These are phyloP conservation scores for Amanita rimosa DNA, from an alignment of 768 basidiomycete species.

Conservation along the genomic window DNA sequence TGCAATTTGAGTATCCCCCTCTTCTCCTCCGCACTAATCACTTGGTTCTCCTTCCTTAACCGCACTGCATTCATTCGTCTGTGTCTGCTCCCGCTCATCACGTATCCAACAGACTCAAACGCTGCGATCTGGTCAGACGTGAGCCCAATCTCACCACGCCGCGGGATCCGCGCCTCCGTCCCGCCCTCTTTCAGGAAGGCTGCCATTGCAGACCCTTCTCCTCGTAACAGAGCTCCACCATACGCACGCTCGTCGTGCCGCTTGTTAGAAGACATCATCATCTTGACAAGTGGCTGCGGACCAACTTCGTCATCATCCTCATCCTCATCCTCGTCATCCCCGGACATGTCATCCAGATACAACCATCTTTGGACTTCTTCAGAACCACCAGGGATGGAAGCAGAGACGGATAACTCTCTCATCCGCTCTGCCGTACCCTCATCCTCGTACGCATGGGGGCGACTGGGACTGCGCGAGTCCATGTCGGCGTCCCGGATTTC, in stretches of 20 bases:
- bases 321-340: conserved; percentile 34
- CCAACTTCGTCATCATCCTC: conserved; percentile 62
- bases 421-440: not conserved
- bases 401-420: conserved; percentile 6
- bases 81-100: conserved; percentile 95
- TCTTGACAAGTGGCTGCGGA: conserved; percentile 52
- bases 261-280: conserved; percentile 23
- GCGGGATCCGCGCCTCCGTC: conserved; percentile 80
- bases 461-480: conserved; percentile 16
- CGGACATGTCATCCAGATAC: conserved; percentile 10
- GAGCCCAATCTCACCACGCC: conserved; percentile 97
- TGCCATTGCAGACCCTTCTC: conserved; percentile 98
- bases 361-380: not conserved
- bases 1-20: conserved; percentile 90
- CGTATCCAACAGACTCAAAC: conserved; percentile 88
- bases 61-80: conserved; percentile 98
- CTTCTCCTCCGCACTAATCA: conserved; percentile 98
- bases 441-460: conserved; percentile 9
- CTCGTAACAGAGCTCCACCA: conserved; percentile 81
- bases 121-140: conserved; percentile 78
- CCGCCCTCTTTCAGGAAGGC: conserved; percentile 79
- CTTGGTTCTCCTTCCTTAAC: conserved; percentile 99
- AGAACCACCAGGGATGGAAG: conserved; percentile 8
- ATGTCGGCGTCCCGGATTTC: not conserved
- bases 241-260: conserved; percentile 77